phyloP scores from a whole-genome alignment of 176 grass and related monocot genomes.

The Otatea glauca region DNA sequence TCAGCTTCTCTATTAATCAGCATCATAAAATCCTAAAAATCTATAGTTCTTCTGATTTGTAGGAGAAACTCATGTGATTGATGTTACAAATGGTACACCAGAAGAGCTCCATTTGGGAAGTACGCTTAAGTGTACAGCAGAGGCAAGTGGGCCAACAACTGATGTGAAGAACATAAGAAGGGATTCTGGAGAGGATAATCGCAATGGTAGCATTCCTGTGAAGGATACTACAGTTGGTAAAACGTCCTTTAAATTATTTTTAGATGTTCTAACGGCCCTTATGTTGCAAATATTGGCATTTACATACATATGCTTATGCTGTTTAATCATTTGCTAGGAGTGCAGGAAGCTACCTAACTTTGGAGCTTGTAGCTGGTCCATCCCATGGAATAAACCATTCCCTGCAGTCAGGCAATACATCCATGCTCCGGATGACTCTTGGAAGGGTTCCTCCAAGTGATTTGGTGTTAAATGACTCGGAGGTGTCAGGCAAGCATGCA shows the following conservation, averaged over 20 bases:
- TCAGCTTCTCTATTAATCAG: background rate
- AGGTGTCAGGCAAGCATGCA: slow-evolving; percentile 82
- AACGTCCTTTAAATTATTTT: slow-evolving; percentile 11
- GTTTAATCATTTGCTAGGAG: slow-evolving; percentile 52
- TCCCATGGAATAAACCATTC: slow-evolving; percentile 55
- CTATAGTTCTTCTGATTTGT: slow-evolving; percentile 28
- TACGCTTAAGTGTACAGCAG: slow-evolving; percentile 48
- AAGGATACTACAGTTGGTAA: slow-evolving; percentile 61
- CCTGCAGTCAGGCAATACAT: slow-evolving; percentile 47
- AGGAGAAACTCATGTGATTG: slow-evolving; percentile 65
- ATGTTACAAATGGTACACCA: slow-evolving; percentile 51
- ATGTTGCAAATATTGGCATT: slow-evolving; percentile 34
- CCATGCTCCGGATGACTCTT: slow-evolving; percentile 54
- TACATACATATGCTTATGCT: slow-evolving; percentile 46
- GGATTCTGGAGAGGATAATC: slow-evolving; percentile 32
- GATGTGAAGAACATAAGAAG: slow-evolving; percentile 43
- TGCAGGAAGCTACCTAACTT: slow-evolving; percentile 63
- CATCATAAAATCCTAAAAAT: slow-evolving; percentile 18
- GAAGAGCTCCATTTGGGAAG: slow-evolving; percentile 47
- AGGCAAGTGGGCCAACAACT: slow-evolving; percentile 35
- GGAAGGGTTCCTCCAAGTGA: slow-evolving; percentile 66
- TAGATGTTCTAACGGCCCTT: slow-evolving; percentile 11
- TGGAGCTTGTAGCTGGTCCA: slow-evolving; percentile 72
- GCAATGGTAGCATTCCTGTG: slow-evolving; percentile 36
- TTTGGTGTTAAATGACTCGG: slow-evolving; percentile 71